phyloP scores from a whole-genome alignment of 2,329 filamentous ascomycete genomes.

The Aureobasidium mangrovei region DNA sequence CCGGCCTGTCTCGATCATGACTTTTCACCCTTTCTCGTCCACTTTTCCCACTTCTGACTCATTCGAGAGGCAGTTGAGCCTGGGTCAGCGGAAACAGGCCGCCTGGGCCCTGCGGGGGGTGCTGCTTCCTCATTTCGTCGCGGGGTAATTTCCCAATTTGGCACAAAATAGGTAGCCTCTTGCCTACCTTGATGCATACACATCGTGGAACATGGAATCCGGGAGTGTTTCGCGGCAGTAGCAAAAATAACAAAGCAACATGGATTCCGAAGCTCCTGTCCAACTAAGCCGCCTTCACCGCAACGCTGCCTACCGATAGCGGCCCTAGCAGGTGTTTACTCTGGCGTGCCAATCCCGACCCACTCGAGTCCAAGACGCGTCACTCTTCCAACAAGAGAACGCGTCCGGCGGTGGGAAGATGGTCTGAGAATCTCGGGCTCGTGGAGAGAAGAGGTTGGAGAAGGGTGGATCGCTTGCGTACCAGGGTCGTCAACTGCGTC shows the following conservation, averaged over 20 bases:
- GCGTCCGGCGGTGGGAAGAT: constrained; percentile 1
- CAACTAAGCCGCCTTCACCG: no score
- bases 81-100: no score
- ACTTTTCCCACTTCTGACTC: no score
- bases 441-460: background rate
- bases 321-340: background rate
- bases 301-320: background rate
- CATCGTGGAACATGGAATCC: background rate
- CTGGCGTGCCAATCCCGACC: background rate
- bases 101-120: background rate
- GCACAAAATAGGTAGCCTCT: background rate
- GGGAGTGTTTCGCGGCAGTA: no score
- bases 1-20: no score
- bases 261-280: no score
- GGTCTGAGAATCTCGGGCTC: background rate
- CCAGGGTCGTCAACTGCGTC: background rate
- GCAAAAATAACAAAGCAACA: no score
- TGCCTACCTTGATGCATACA: background rate
- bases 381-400: background rate
- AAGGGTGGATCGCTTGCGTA: background rate
- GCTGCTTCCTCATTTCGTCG: background rate
- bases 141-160: background rate
- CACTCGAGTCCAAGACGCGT: background rate
- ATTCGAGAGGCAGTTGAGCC: no score
- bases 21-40: no score